These are phyloP conservation scores for Boletus pseudopeckii DNA, from an alignment of 768 basidiomycete genomes.

Conservation along the genomic window DNA sequence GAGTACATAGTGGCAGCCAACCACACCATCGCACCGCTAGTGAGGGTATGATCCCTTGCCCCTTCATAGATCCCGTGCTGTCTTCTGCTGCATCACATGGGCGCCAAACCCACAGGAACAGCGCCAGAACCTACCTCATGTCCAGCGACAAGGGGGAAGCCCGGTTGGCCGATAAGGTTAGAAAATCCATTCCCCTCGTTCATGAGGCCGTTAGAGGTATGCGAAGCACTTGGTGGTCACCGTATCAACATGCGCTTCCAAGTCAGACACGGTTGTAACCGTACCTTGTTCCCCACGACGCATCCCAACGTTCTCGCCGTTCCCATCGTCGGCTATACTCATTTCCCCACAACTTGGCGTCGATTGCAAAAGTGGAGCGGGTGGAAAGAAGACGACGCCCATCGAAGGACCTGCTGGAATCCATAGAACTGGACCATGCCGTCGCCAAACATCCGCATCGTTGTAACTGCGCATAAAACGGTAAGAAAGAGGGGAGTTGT, in stretches of 20 bases:
- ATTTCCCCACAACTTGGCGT: not conserved
- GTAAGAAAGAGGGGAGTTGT: not conserved
- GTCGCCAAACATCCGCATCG: not conserved
- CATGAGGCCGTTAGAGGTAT: not conserved
- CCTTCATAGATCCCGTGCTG: constrained; percentile 1
- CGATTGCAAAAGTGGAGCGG: not conserved
- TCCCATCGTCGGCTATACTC: not conserved
- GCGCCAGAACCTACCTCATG: constrained; percentile 4
- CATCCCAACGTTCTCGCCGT: not conserved
- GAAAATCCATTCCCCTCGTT: not conserved
- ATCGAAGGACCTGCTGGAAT: not conserved
- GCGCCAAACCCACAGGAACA: not conserved
- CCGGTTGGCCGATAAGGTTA: constrained; percentile 2
- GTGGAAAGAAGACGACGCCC: not conserved
- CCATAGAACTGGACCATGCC: constrained; percentile 1
- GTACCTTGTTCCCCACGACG: not conserved
- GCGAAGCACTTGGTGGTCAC: not conserved
- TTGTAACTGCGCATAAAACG: not conserved
- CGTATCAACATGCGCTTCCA: constrained; percentile 9
- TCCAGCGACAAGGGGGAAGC: not conserved
- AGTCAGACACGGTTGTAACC: not conserved
- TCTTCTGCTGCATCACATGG: not conserved
- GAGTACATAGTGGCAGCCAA: not conserved
- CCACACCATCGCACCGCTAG: not conserved
- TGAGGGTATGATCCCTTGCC: not conserved